phyloP scores from a whole-genome alignment of 352 stramenopile genomes.

The Bremia lactucae region DNA sequence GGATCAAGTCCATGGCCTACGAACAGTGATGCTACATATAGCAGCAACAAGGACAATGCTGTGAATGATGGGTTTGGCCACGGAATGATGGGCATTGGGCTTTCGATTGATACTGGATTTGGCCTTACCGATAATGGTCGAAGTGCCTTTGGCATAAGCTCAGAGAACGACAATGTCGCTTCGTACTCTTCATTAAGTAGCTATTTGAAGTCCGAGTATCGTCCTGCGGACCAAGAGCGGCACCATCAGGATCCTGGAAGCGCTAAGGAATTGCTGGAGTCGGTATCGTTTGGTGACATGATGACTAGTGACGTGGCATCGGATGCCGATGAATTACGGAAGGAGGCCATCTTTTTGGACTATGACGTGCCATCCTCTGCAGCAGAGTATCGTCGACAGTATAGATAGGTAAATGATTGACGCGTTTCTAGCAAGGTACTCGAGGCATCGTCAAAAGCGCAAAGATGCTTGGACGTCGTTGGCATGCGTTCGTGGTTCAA shows the following conservation, averaged over 20 bases:
- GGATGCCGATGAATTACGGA: conserved; percentile 15
- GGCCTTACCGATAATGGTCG: conserved; percentile 12
- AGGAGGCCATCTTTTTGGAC: conserved; percentile 16
- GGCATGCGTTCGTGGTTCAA: background rate
- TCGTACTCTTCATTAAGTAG: conserved; percentile 47
- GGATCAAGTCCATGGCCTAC: conserved; percentile 24
- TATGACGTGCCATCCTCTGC: conserved; percentile 30
- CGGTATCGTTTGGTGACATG: conserved; percentile 27
- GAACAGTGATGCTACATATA: conserved; percentile 13
- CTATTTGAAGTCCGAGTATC: conserved; percentile 53
- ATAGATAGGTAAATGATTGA: conserved; percentile 23
- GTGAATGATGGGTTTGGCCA: conserved; percentile 34
- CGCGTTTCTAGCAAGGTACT: conserved; percentile 8
- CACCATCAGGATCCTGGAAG: conserved; percentile 11
- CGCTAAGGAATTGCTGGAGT: conserved; percentile 35
- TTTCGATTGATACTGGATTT: conserved; percentile 28
- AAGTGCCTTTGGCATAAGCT: conserved; percentile 26
- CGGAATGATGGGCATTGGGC: conserved; percentile 34
- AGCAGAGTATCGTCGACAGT: conserved; percentile 31
- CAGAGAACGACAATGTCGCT: conserved; percentile 9
- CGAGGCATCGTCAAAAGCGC: background rate
- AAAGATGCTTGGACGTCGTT: background rate
- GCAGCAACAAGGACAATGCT: conserved; percentile 8
- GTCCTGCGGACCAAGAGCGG: conserved; percentile 26
- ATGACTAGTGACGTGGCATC: conserved; percentile 23